Evolutionary conservation across 371 early-diverging fungal species (phyloP), one percentile per base, ranked within the genome.

Genomic region (Syncephalastrum racemosum): DNA sequence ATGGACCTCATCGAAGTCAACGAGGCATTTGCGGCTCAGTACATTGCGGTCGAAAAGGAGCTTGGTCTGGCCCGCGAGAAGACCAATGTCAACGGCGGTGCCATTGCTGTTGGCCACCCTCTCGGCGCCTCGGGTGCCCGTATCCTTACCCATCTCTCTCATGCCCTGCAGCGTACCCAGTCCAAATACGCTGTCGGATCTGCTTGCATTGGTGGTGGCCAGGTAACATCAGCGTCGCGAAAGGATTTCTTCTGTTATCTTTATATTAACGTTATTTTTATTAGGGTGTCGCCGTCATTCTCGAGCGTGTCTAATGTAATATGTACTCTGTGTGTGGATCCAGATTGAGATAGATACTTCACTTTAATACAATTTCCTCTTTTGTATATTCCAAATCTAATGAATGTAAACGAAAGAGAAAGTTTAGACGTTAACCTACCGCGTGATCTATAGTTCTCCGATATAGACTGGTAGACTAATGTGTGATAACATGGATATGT

Each of bases 11-110:
- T 97, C 54, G 99, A 99, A 79, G 91, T 99, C 68, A 99, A 99
- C 76, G 98, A 99, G 79, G 99, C 99, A 12, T 99, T 99, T 79
- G 94, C 97, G 46, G 90, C 92, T 39, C 97, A 97, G 71, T 92
- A 87, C 62, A 71, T 97, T 56, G 91, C 96, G 16, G 93, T 94
- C 44, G 89, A 89, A 70, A 90, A 89, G 79, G 93, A 90, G 63
- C 80, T 99, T 14, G 91, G 90, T 4, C 68, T 96, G 25, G 90
- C 90, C 62, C 82, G 84, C 16, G 71, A 66, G 40, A 92, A 85
- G 64, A 85, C 92, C 25, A 99, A 99, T 75, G 63, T 82, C 42
- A 87, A 90, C 60, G 98, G 98, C 50, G 99, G 99, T 60, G 93
- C 97, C 52, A 95, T 97, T 73, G 94, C 98, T 20, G 70, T 97